Conservation (phyloP, 1,139 yeast species). For the Nakaseomyces kungkrabaensis region DNA sequence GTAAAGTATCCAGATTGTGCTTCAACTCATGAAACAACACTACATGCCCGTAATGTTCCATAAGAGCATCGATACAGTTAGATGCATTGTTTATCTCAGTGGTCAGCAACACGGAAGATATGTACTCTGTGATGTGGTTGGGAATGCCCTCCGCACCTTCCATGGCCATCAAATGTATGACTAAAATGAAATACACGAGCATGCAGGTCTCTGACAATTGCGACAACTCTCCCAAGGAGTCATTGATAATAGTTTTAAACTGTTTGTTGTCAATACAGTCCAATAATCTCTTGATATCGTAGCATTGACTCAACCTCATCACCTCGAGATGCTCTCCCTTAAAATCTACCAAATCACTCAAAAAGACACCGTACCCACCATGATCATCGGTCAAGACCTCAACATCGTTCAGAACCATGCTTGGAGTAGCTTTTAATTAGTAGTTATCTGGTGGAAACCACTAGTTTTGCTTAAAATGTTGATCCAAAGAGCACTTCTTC, state of each 20-base stretch:
- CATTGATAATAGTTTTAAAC: constrained; percentile 9
- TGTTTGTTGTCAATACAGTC: background rate
- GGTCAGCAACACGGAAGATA: background rate
- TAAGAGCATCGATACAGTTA: background rate
- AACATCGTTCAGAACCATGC: background rate
- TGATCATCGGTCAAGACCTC: background rate
- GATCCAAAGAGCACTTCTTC: no score
- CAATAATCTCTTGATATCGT: background rate
- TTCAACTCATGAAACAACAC: constrained; percentile 2
- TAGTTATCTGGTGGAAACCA: no score
- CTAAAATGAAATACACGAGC: background rate
- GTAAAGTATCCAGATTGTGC: constrained; percentile 21
- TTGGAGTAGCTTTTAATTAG: no score
- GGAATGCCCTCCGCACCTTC: background rate
- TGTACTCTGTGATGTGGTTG: background rate
- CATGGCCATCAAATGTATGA: background rate
- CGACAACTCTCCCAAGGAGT: constrained; percentile 9
- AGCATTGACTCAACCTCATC: background rate
- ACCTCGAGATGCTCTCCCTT: background rate
- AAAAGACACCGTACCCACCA: background rate
- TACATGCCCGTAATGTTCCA: background rate
- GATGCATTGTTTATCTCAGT: background rate
- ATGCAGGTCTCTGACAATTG: constrained; percentile 1
- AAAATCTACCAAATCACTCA: background rate
- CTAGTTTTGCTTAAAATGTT: no score